Evolutionary conservation across 331 rosid species (phyloP), one percentile per base, ranked within the genome.

Genomic region (Prunus yedoensis): DNA sequence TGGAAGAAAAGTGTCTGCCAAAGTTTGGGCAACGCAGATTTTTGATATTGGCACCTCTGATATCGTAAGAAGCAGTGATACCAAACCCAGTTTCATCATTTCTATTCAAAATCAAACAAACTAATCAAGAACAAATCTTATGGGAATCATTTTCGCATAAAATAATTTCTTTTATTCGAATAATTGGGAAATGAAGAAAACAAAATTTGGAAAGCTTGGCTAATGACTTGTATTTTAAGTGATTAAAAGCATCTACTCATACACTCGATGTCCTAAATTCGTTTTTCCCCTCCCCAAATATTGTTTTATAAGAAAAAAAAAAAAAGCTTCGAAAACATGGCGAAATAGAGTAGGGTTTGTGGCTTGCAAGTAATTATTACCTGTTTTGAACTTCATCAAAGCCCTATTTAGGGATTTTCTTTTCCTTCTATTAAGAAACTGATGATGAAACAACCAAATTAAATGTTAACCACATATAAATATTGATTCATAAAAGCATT

Each of bases 1-100:
- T 12, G 92, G 96, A 15, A 83, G 85, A 65, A 86, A 84, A 28
- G 88, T 75, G 68, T 73, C 83, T 16, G 82, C 92, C 71, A 78
- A 54, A n/a, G 11, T 49, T 58, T 77, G 71, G 73, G 56, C 66
- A 45, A 90, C 73, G 75, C 96, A 90, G 21, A 90, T 90, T 28
- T 86, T 86, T 10, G 92, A 88, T 65, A 90, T 75, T 25, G 88
- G 90, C 27, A 69, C 84, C 78, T 83, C 83, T 64, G 81, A 77
- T 68, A 88, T 69, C 62, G 87, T 72, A 3, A 90, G 88, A 73
- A 90, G 87, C 77, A 88, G 70, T 17, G 96, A 90, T 21, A 90
- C 12, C 51, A 90, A 84, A n/a, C 96, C 96, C 71, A 88, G 62
- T 79, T 90, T 86, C 87, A 90, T 86, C 92, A 90, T 90, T 78